Base-by-base conservation (phyloP, 106 monocot species). In the Alisma plantagoaquatica region DNA sequence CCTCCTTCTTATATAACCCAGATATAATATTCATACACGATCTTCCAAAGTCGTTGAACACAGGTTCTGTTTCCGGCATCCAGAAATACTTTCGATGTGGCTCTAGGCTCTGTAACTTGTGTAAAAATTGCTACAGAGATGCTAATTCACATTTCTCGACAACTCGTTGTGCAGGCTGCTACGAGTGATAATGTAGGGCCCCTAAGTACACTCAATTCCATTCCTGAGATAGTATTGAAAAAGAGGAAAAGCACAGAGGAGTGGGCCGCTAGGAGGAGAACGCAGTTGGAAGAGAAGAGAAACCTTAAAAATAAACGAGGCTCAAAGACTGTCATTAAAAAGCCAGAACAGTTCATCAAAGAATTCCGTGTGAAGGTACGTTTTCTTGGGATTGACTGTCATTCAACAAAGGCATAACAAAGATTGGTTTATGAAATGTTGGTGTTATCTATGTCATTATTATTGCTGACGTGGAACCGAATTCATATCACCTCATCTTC, bases 211-310 rank as follows among this genome's bases (percentile, higher is more conserved):
- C n/a, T n/a, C n/a, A n/a, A n/a, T n/a, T n/a, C n/a, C 53, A 71
- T 87, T 4, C 44, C 71, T 12, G 92, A 93, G 72, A 83, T 67
- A 10, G 87, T 87, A 47, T 60, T 93, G 56, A 87, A 83, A 72
- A 93, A 87, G 33, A 74, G 92, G 35, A 93, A 83, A 42, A 54
- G 55, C 17, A 93, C 88, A 31, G 88, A 88, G 31, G 81, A 89
- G 24, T 88, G 83, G 84, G 84, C 81, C n/a, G 29, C 84, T 23
- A 81, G 71, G 59, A 84, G 67, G 59, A 84, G 74, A 73, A 73
- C 60, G 33, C 63, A 51, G 12, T 16, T 68, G 12, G n/a, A n/a
- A n/a, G 73, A 31, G 46, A 62, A 59, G 3, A 43, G 57, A 55
- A 78, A 69, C 64, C 66, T 66, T 28, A 60, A 65, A 23, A 57